Percentiles rank a stretch among this genome's conserved stretches.
Evolutionary conservation across 1,284 basidiomycete species (phyloP).

Genomic region (Ceratobasidium sp.): DNA sequence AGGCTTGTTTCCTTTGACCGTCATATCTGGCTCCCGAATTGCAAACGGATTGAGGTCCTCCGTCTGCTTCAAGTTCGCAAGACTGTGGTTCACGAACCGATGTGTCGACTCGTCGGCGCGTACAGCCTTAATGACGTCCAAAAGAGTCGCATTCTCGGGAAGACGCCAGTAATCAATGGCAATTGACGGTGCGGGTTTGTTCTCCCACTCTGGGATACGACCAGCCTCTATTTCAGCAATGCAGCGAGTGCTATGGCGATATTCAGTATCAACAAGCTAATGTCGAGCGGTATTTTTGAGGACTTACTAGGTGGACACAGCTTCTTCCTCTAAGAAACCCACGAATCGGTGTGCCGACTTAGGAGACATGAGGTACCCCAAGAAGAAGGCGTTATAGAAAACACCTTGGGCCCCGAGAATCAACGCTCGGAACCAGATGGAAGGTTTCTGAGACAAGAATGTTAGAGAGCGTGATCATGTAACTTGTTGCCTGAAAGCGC

Average conservation of each 20-base stretch:
- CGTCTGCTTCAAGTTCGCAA: conserved; percentile 81
- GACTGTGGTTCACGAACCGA: conserved; percentile 91
- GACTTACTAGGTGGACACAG: conserved; percentile 84
- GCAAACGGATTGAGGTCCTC: conserved; percentile 93
- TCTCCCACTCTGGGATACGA: conserved; percentile 84
- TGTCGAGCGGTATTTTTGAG: not conserved
- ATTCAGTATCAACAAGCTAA: conserved; percentile 21
- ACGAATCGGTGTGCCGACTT: conserved; percentile 92
- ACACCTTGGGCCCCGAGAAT: conserved; percentile 87
- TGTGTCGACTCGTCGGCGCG: conserved; percentile 94
- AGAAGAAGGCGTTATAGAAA: conserved; percentile 92
- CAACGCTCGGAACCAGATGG: conserved; percentile 78
- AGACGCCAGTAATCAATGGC: conserved; percentile 94
- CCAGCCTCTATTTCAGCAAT: conserved; percentile 89
- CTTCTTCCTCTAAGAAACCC: conserved; percentile 94
- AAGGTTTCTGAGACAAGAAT: conserved; percentile 73
- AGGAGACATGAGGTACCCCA: conserved; percentile 66
- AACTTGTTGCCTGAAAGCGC: not conserved
- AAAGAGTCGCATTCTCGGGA: conserved; percentile 55
- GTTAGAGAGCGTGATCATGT: conserved; percentile 75
- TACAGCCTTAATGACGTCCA: conserved; percentile 67
- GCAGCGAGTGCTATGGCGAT: conserved; percentile 70
- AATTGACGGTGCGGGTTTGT: conserved; percentile 83
- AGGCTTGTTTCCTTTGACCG: conserved; percentile 76
- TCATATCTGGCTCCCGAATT: conserved; percentile 87